Evolutionary conservation across 257 asterid species (phyloP), one percentile per base, ranked within the genome.

Genomic region (Solanum chaucha): DNA sequence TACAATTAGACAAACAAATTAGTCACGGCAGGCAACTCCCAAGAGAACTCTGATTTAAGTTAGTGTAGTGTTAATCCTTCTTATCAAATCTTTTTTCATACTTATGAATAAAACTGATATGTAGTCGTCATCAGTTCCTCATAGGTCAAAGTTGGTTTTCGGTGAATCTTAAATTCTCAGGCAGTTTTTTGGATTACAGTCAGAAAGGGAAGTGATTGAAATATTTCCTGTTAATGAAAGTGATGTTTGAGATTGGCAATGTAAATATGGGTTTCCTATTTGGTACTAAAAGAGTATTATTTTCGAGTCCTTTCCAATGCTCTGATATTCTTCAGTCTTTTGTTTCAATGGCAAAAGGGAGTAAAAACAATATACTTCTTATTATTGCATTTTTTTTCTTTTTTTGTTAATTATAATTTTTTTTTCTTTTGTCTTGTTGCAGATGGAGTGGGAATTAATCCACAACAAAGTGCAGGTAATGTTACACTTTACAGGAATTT

Each of bases 381-480:
- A 24, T 24, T 77, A 24, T 40, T 77, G 83, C 61, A 24, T 41
- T 0, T n/a, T 22, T 4, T 86, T 40, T 84, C 13, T 46, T 10
- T 3, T 83, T n/a, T 24, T 86, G 17, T 84, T 8, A 9, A 14
- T 3, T 17, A 71, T 32, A 17, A 1, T 4, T 30, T 68, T 80
- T 80, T 71, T 77, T 26, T 22, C n/a, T 72, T 80, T 28, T 44
- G 41, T 46, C 40, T 46, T 46, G 65, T 80, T 26, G 6, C 93
- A 96, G 99, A 95, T 94, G 99, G 99, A 68, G 98, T 96, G 58
- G 99, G 98, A 91, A 96, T 96, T 87, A 96, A 94, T 91, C 99
- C 98, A 85, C 98, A 96, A 64, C 99, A 96, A 89, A 95, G 98
- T 94, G 99, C 98, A 92, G 99, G 99, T 96, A 91, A 38, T 87